Conservation (phyloP, 2,329 filamentous ascomycete genomes). For the Pyricularia grisea region DNA sequence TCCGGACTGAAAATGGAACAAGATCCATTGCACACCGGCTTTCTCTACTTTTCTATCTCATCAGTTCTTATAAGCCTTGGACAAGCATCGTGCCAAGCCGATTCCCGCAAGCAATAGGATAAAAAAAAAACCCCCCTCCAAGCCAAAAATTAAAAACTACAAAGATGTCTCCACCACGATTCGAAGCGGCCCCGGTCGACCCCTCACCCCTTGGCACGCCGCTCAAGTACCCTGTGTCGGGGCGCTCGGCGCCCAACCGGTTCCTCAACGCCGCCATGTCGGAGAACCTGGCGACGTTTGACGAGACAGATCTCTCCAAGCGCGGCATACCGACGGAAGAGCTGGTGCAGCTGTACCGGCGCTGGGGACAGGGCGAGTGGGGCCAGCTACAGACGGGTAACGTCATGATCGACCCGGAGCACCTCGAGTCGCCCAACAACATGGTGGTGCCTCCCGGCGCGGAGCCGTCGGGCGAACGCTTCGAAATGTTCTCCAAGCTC, state of each 20-base stretch:
- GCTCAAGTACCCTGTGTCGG: conserved; percentile 39
- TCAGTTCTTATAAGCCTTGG: background rate
- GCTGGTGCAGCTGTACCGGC: conserved; percentile 43
- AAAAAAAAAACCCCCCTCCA: background rate
- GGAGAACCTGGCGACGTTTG: conserved; percentile 53
- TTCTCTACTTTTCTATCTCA: background rate
- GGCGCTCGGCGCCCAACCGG: conserved; percentile 50
- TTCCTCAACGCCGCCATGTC: conserved; percentile 61
- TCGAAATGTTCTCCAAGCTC: conserved; percentile 50
- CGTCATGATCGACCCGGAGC: conserved; percentile 48
- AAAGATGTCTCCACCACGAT: background rate
- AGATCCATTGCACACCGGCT: background rate
- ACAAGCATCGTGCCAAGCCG: background rate
- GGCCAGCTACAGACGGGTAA: conserved; percentile 10
- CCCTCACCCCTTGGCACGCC: conserved; percentile 30
- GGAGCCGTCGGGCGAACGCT: conserved; percentile 43
- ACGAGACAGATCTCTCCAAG: conserved; percentile 36
- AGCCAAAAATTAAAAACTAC: background rate
- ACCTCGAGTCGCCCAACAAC: conserved; percentile 47
- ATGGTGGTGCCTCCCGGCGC: conserved; percentile 46
- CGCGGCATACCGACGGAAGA: conserved; percentile 32
- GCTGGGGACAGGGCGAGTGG: conserved; percentile 50
- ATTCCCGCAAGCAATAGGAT: background rate
- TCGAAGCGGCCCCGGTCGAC: conserved; percentile 9
- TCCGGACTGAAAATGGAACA: background rate